phyloP scores from a whole-genome alignment of 2,329 filamentous ascomycete genomes.

The Penicillium sp. region DNA sequence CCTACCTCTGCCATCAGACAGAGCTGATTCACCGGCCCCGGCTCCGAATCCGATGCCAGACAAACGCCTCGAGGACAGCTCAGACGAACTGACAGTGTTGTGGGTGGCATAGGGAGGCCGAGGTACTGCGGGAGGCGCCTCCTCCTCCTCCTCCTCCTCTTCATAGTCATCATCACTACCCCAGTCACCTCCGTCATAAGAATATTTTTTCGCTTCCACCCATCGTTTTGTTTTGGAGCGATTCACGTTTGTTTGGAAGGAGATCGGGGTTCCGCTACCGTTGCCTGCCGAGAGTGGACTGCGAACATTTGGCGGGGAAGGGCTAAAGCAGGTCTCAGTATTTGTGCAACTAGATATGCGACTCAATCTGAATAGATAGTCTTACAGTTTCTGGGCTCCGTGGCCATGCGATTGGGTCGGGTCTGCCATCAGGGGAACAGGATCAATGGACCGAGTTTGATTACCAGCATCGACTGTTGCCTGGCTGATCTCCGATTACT shows the following conservation, averaged over 20 bases:
- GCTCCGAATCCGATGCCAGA: slow-evolving; percentile 12
- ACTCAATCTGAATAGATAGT: neutral
- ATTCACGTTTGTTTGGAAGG: slow-evolving; percentile 82
- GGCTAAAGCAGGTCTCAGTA: slow-evolving; percentile 14
- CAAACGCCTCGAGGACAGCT: slow-evolving; percentile 20
- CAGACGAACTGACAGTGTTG: slow-evolving; percentile 26
- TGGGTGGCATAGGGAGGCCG: slow-evolving; percentile 26
- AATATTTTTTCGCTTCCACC: slow-evolving; percentile 81
- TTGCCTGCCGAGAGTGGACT: slow-evolving; percentile 30
- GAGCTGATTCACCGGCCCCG: slow-evolving; percentile 15
- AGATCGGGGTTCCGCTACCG: slow-evolving; percentile 45
- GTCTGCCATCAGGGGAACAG: slow-evolving; percentile 26
- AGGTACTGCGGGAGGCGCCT: slow-evolving; percentile 45
- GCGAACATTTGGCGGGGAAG: slow-evolving; percentile 20
- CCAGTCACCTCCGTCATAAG: slow-evolving; percentile 94
- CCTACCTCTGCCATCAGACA: slow-evolving; percentile 11
- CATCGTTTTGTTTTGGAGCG: slow-evolving; percentile 90
- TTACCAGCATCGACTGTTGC: slow-evolving; percentile 18
- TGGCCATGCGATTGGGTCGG: slow-evolving; percentile 24
- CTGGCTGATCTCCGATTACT: neutral
- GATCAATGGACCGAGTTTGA: slow-evolving; percentile 4
- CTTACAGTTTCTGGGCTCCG: slow-evolving; percentile 26
- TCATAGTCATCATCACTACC: slow-evolving; percentile 64
- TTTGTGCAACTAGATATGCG: slow-evolving; percentile 5
- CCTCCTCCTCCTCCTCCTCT: slow-evolving; percentile 61